phyloP scores from a whole-genome alignment of 345 rosid genomes.

The thale cress (Arabidopsis thaliana) region DNA sequence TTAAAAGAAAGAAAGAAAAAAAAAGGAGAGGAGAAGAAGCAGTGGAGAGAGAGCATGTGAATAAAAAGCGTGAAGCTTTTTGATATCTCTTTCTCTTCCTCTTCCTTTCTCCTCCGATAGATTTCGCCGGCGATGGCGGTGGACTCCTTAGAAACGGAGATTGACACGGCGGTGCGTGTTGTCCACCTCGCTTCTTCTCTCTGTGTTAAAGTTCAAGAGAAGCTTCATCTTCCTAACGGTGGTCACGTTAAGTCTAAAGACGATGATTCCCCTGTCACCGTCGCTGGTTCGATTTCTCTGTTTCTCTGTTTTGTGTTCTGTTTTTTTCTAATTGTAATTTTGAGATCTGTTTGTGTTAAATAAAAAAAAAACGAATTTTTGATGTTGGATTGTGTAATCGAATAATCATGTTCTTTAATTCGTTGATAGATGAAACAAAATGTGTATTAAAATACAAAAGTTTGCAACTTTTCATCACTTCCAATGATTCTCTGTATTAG shows the following conservation, averaged over 20 bases:
- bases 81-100: slow-evolving; percentile 28
- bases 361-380: neutral
- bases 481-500: slow-evolving; percentile 3
- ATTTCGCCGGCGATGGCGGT: slow-evolving; percentile 46
- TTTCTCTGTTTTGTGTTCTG: neutral
- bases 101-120: neutral
- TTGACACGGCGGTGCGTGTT: slow-evolving; percentile 79
- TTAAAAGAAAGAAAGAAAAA: neutral
- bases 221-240: slow-evolving; percentile 52
- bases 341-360: slow-evolving; percentile 18
- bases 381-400: neutral
- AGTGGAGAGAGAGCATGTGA: slow-evolving; percentile 28
- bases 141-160: slow-evolving; percentile 50
- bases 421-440: slow-evolving; percentile 11
- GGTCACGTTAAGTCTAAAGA: slow-evolving; percentile 68
- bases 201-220: slow-evolving; percentile 73
- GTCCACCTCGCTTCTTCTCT: slow-evolving; percentile 84
- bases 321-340: slow-evolving; percentile 5
- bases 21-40: slow-evolving; percentile 9
- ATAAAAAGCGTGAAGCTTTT: slow-evolving; percentile 10
- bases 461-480: neutral
- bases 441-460: neutral
- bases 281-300: slow-evolving; percentile 63
- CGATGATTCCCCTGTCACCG: slow-evolving; percentile 90
- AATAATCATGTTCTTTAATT: neutral